phyloP scores from a whole-genome alignment of 108 stramenopile genomes.

The Nitzschia inconspicua region DNA sequence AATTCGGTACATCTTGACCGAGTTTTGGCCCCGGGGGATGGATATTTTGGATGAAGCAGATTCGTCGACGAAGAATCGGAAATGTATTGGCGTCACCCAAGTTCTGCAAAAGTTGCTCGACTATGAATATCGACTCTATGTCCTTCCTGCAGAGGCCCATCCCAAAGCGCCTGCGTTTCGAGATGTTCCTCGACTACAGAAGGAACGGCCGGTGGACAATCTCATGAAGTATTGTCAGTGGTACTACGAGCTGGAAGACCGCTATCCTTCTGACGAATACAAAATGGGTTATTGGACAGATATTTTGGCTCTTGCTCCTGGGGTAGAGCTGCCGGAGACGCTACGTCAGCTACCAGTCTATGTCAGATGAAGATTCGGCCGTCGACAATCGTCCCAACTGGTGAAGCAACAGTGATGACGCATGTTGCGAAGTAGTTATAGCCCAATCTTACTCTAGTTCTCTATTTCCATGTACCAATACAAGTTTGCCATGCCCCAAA shows the following conservation, averaged over 20 bases:
- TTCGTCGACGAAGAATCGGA: background rate
- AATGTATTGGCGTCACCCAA: background rate
- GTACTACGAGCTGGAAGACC: conserved; percentile 20
- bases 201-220: conserved; percentile 12
- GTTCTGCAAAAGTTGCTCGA: conserved; percentile 3
- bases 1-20: conserved; percentile 14
- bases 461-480: no score
- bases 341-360: no score
- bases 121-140: conserved; percentile 9
- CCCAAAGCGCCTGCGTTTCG: background rate
- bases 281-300: conserved; percentile 37
- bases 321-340: no score
- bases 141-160: conserved; percentile 4
- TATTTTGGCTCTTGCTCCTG: conserved; percentile 24
- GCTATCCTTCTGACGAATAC: conserved; percentile 9
- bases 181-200: background rate
- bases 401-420: no score
- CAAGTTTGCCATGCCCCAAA: no score
- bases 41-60: conserved; percentile 17
- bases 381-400: no score
- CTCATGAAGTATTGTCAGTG: conserved; percentile 10
- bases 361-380: no score
- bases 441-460: no score
- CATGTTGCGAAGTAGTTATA: no score
- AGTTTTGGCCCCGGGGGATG: conserved; percentile 34